phyloP scores from a whole-genome alignment of 306 rosid species.

The Lotus japonicus region DNA sequence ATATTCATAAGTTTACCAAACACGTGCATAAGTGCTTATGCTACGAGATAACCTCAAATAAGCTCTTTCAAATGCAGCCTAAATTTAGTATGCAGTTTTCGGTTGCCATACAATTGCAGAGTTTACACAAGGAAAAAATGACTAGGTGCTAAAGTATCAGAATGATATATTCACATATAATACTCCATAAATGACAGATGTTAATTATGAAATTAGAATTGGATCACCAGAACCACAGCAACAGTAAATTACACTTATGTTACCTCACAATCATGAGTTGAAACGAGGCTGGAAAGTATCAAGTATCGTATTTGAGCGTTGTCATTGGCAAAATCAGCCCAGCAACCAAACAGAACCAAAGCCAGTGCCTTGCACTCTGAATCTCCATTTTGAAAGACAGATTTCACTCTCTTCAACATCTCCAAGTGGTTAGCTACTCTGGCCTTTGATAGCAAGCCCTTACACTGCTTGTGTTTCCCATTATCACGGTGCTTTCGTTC shows the following conservation, averaged over 20 bases:
- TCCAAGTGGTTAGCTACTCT: constrained; percentile 46
- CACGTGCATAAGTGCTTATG: too few species aligned
- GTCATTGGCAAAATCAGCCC: constrained; percentile 72
- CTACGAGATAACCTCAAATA: too few species aligned
- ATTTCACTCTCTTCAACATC: constrained; percentile 57
- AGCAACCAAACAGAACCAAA: constrained; percentile 77
- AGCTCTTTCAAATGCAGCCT: too few species aligned
- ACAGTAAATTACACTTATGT: constrained; percentile 5
- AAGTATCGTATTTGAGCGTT: constrained; percentile 67
- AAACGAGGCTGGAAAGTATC: constrained; percentile 64
- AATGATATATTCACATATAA: background rate
- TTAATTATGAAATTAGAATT: background rate
- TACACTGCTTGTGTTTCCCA: constrained; percentile 24
- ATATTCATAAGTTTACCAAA: too few species aligned
- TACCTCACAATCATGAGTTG: constrained; percentile 65
- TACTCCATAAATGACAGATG: background rate
- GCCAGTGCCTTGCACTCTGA: constrained; percentile 52
- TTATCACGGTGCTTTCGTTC: constrained; percentile 40
- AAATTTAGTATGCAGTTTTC: constrained; percentile 5
- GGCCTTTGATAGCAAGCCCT: constrained; percentile 58
- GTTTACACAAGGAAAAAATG: background rate
- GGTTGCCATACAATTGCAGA: background rate
- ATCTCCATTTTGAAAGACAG: constrained; percentile 52
- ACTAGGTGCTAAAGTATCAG: background rate
- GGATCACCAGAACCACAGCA: background rate